phyloP scores from a whole-genome alignment of 1,284 basidiomycete species.

The Sutorius eximius region DNA sequence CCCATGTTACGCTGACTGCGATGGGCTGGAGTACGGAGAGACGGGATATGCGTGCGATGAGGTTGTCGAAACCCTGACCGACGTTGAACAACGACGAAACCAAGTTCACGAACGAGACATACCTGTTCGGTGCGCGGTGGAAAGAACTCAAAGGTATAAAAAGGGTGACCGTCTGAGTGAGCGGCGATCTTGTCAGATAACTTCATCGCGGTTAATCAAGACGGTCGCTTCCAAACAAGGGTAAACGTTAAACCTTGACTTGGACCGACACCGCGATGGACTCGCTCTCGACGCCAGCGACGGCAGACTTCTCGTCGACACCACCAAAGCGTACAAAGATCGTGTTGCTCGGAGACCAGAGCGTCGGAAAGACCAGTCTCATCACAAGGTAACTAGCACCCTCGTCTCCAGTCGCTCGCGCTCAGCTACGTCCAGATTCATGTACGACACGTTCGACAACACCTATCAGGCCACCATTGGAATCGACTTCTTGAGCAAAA shows the following conservation, averaged over 20 bases:
- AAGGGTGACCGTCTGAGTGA: slow-evolving; percentile 50
- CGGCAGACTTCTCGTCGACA: slow-evolving; percentile 78
- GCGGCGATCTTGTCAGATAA: slow-evolving; percentile 61
- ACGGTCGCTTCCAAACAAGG: slow-evolving; percentile 23
- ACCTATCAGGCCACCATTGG: slow-evolving; percentile 99
- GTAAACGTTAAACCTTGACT: slow-evolving; percentile 32
- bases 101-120: slow-evolving; percentile 10
- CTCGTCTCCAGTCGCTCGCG: background rate
- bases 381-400: slow-evolving; percentile 75
- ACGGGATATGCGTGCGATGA: slow-evolving; percentile 78
- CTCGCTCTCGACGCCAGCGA: slow-evolving; percentile 61
- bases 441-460: slow-evolving; percentile 99
- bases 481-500: slow-evolving; percentile 99
- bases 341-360: slow-evolving; percentile 90
- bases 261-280: slow-evolving; percentile 40
- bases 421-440: slow-evolving; percentile 59
- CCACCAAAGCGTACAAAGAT: slow-evolving; percentile 96
- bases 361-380: slow-evolving; percentile 94
- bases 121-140: slow-evolving; percentile 90
- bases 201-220: slow-evolving; percentile 51
- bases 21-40: slow-evolving; percentile 70
- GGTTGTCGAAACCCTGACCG: slow-evolving; percentile 79
- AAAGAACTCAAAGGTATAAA: slow-evolving; percentile 94
- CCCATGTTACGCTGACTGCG: slow-evolving; percentile 92
- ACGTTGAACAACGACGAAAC: slow-evolving; percentile 16